Evolutionary conservation across 2,329 filamentous ascomycete species (phyloP).

Genomic region (Colletotrichum lentis): DNA sequence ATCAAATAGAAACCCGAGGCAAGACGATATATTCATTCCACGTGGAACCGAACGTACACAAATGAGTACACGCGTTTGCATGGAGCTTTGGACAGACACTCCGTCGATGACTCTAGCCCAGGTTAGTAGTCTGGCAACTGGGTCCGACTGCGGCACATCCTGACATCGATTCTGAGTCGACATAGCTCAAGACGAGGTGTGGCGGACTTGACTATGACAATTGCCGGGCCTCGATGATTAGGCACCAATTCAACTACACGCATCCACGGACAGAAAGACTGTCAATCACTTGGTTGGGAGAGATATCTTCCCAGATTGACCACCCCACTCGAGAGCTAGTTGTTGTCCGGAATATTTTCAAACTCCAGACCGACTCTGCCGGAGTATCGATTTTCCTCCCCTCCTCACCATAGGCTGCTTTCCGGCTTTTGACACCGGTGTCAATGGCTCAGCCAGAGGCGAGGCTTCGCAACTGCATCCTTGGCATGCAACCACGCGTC

Average conservation of each 20-base stretch:
- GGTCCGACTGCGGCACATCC: not conserved
- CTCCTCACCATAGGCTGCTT: too few species aligned
- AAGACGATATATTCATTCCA: not conserved
- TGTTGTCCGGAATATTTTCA: not conserved
- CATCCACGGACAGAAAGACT: not conserved
- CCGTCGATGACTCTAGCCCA: not conserved
- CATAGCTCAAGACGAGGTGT: not conserved
- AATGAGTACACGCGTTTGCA: not conserved
- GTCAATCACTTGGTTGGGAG: not conserved
- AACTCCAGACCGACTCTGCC: not conserved
- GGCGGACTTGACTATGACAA: too few species aligned
- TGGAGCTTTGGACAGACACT: not conserved
- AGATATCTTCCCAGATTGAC: too few species aligned
- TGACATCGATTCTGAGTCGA: not conserved
- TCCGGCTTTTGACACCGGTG: not conserved
- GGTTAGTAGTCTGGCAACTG: not conserved
- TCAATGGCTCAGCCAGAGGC: not conserved
- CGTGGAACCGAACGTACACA: not conserved
- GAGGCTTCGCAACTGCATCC: not conserved
- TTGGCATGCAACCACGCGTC: slow-evolving; percentile 28
- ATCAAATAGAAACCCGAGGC: not conserved
- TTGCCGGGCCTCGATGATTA: not conserved
- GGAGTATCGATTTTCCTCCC: not conserved
- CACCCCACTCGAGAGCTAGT: not conserved
- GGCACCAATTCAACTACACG: not conserved